phyloP scores from a whole-genome alignment of 2,329 filamentous ascomycete species.

The Byssoonygena ceratinophila region DNA sequence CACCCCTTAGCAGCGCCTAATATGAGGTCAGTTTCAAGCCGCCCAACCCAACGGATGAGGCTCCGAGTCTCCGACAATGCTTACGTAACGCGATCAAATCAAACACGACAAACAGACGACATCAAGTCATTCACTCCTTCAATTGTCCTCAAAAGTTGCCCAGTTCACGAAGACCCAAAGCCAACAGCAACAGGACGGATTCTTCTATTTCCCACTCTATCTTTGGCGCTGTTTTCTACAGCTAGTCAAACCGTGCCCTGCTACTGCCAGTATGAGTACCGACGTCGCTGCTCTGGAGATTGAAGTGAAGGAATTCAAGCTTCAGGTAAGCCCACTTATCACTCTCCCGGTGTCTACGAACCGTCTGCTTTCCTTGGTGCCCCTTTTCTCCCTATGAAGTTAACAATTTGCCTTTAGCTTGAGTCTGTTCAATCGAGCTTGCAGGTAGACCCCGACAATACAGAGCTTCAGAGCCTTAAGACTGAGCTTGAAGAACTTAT shows the following conservation, averaged over 20 bases:
- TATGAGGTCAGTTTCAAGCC: too few species aligned
- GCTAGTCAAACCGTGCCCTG: background rate
- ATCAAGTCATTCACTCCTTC: too few species aligned
- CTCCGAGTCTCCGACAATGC: too few species aligned
- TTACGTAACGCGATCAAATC: too few species aligned
- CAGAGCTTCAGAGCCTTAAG: conserved; percentile 65
- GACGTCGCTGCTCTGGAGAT: conserved; percentile 37
- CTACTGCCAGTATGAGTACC: conserved; percentile 29
- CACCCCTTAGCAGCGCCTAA: too few species aligned
- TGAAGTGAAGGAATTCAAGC: conserved; percentile 50
- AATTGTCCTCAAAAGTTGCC: too few species aligned
- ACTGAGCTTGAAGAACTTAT: conserved; percentile 75
- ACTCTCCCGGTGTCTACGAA: background rate
- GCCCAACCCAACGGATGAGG: too few species aligned
- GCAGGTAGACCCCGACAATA: conserved; percentile 68
- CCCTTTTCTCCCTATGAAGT: background rate
- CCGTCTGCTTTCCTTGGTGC: background rate
- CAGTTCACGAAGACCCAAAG: too few species aligned
- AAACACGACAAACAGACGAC: too few species aligned
- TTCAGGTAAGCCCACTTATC: conserved; percentile 38
- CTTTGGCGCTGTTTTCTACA: too few species aligned
- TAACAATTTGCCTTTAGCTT: conserved; percentile 44
- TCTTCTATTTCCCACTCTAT: too few species aligned
- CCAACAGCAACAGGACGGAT: too few species aligned
- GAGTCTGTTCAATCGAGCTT: conserved; percentile 67